A percentile compares a stretch with the other conserved stretches of the same genome.
Evolutionary conservation across 2,329 filamentous ascomycete genomes (phyloP).

Genomic region (Triangularia setosa): DNA sequence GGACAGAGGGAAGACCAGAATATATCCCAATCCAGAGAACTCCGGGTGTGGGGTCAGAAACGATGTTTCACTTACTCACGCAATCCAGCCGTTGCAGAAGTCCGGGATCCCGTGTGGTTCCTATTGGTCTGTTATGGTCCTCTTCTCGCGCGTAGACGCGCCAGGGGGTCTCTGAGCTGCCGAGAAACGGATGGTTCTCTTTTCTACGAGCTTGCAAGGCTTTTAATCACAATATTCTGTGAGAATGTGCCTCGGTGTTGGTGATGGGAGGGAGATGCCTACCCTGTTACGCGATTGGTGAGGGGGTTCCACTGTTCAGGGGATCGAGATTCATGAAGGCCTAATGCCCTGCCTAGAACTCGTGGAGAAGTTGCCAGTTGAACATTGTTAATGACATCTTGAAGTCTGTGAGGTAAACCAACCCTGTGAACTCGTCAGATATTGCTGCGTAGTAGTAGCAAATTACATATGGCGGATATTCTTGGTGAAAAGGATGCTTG

Average conservation of each 20-base stretch:
- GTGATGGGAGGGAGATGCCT: neutral
- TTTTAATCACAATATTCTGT: neutral
- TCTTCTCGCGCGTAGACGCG: neutral
- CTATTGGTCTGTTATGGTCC: neutral
- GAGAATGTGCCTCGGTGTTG: conserved; percentile 1
- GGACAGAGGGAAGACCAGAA: neutral
- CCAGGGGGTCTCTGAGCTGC: neutral
- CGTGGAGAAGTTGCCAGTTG: too few species aligned
- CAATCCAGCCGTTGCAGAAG: conserved; percentile 5
- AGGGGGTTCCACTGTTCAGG: neutral
- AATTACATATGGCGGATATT: too few species aligned
- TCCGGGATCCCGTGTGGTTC: neutral
- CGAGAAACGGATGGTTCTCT: neutral
- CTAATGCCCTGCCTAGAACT: too few species aligned
- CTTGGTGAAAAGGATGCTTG: too few species aligned
- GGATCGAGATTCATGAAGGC: neutral
- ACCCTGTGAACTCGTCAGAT: too few species aligned
- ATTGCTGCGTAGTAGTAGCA: too few species aligned
- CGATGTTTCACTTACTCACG: conserved; percentile 3
- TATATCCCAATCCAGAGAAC: neutral
- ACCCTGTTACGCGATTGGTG: neutral
- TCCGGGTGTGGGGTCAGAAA: neutral
- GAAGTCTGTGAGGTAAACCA: too few species aligned
- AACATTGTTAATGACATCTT: too few species aligned
- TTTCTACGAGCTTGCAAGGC: neutral